These are phyloP conservation scores for Ascodesmis nigricans DNA, from an alignment of 495 filamentous ascomycete genomes.

Conservation along the genomic window DNA sequence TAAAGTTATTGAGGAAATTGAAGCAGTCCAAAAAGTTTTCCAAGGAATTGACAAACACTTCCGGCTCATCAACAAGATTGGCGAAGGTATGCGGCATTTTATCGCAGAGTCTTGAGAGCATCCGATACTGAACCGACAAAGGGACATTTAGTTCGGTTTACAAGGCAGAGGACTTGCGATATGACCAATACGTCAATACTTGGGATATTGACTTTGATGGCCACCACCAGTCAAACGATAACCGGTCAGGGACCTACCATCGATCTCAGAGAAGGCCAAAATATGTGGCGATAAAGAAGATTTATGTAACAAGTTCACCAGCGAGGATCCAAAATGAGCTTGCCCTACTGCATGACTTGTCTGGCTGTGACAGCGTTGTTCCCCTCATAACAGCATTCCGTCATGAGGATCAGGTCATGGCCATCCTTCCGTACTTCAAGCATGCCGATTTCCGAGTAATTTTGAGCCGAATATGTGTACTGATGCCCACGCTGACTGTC, in stretches of 20 bases:
- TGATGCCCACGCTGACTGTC: neutral
- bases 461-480: neutral
- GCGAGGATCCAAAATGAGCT: conserved; percentile 88
- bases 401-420: conserved; percentile 80
- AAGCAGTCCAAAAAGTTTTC: conserved; percentile 57
- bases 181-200: conserved; percentile 59
- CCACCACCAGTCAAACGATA: too few relatives aligned
- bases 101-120: neutral
- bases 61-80: conserved; percentile 86
- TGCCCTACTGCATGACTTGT: conserved; percentile 79
- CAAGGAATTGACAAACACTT: conserved; percentile 61
- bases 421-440: conserved; percentile 82
- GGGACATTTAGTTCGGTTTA: conserved; percentile 91
- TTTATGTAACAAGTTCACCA: conserved; percentile 92
- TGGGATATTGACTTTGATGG: conserved; percentile 61
- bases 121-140: neutral
- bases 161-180: conserved; percentile 89
- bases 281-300: conserved; percentile 95
- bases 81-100: conserved; percentile 45
- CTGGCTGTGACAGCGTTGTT: conserved; percentile 61
- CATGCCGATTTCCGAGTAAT: conserved; percentile 70
- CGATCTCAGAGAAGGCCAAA: conserved; percentile 34
- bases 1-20: conserved; percentile 64
- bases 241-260: conserved; percentile 34
- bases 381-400: conserved; percentile 93